Conservation (phyloP, 2,329 filamentous ascomycete species). For the Nannizziopsis barbatae region DNA sequence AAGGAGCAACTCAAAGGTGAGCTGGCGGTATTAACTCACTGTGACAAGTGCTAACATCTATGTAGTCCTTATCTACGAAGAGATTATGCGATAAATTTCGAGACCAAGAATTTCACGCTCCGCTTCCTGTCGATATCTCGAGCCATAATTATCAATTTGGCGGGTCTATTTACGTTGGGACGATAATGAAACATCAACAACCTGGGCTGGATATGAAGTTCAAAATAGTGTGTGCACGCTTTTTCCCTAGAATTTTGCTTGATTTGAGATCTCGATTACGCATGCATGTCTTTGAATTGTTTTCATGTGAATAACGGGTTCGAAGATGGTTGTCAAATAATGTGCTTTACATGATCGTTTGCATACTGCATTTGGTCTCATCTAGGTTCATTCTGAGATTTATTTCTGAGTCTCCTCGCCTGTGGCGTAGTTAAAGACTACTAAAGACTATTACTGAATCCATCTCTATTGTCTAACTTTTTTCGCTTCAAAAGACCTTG, state of each 20-base stretch:
- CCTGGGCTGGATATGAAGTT: background rate
- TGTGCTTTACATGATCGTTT: background rate
- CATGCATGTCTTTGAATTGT: background rate
- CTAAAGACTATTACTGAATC: background rate
- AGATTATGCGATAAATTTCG: constrained; percentile 66
- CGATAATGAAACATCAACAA: background rate
- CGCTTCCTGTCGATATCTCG: background rate
- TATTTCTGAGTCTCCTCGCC: no score
- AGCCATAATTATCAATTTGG: no score
- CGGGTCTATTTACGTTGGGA: background rate
- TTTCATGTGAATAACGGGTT: constrained; percentile 7
- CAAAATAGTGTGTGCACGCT: background rate
- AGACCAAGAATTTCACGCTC: background rate
- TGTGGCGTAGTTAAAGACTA: no score
- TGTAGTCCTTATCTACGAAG: constrained; percentile 77
- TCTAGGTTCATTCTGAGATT: no score
- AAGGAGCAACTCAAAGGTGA: constrained; percentile 94
- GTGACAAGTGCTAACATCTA: constrained; percentile 9
- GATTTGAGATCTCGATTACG: constrained; percentile 1
- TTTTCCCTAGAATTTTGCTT: constrained; percentile 3
- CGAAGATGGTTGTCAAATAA: constrained; percentile 4
- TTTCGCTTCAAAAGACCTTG: background rate
- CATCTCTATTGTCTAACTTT: background rate
- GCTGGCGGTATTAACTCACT: constrained; percentile 18
- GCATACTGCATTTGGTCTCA: no score